A percentile compares a stretch with the other conserved stretches of the same genome.
Conservation (phyloP, 2,329 filamentous ascomycete genomes). For the Paradendryphiella salina region DNA sequence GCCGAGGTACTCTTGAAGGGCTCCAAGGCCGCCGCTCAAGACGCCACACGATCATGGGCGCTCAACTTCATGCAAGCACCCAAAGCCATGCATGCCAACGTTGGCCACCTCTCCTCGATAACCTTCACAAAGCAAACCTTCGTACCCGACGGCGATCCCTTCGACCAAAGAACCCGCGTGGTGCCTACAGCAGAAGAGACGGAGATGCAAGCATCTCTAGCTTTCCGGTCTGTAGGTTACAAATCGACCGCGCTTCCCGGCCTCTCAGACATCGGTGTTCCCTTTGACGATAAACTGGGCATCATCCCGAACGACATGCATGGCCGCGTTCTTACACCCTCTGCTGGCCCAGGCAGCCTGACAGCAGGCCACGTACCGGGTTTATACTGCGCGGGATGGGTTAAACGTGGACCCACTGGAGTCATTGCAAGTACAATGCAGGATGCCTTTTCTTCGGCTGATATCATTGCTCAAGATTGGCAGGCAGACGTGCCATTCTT, state of each 20-base stretch:
- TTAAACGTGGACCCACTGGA: constrained; percentile 90
- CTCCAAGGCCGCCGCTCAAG: constrained; percentile 56
- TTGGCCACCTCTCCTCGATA: constrained; percentile 63
- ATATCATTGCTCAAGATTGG: constrained; percentile 83
- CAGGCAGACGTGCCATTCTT: constrained; percentile 53
- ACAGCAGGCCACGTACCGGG: constrained; percentile 63
- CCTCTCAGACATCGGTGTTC: constrained; percentile 71
- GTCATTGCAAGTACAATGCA: constrained; percentile 96
- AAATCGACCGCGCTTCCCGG: constrained; percentile 77
- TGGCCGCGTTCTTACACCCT: constrained; percentile 66
- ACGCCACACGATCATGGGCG: constrained; percentile 72
- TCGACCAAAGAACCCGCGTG: constrained; percentile 57
- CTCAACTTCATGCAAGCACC: constrained; percentile 86
- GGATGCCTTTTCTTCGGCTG: constrained; percentile 87
- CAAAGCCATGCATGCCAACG: constrained; percentile 62
- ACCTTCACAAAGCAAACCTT: constrained; percentile 63
- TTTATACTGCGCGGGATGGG: constrained; percentile 93
- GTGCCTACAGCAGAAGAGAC: constrained; percentile 50
- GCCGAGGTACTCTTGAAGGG: constrained; percentile 82
- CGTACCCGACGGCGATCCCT: constrained; percentile 45
- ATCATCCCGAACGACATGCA: constrained; percentile 80
- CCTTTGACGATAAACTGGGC: constrained; percentile 74
- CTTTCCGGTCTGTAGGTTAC: constrained; percentile 95
- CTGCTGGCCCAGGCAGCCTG: constrained; percentile 44
- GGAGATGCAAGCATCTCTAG: constrained; percentile 68